Evolutionary conservation across 176 grass and related monocot species (phyloP).

Genomic region (Tillandsia fasciculata): DNA sequence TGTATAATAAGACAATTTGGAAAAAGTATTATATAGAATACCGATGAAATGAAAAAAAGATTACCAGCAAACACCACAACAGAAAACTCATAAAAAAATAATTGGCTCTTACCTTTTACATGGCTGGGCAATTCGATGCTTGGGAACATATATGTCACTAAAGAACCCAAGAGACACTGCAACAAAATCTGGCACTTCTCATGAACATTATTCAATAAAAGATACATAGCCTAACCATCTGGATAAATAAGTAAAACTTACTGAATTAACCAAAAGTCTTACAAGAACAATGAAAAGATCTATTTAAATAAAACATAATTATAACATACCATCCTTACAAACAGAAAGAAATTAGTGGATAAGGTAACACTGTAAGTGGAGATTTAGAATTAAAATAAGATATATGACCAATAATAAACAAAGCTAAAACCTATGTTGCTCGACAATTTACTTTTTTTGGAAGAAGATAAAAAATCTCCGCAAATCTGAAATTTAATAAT

Average conservation of each 20-base stretch:
- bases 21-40: too few relatives aligned
- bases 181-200: constrained; percentile 9
- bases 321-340: too few relatives aligned
- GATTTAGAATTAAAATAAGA: too few relatives aligned
- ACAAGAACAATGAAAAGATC: neutral
- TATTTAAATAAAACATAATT: neutral
- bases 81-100: neutral
- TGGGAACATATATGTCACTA: constrained; percentile 61
- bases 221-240: neutral
- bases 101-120: constrained; percentile 36
- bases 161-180: constrained; percentile 96
- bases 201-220: constrained; percentile 10
- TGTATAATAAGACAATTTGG: too few relatives aligned
- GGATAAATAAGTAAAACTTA: neutral
- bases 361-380: too few relatives aligned
- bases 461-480: too few relatives aligned
- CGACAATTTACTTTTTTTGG: too few relatives aligned
- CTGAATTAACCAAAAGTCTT: neutral
- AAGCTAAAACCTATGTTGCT: too few relatives aligned
- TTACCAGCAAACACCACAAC: neutral
- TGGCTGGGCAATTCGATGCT: constrained; percentile 44
- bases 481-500: too few relatives aligned
- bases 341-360: too few relatives aligned
- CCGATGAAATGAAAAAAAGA: too few relatives aligned
- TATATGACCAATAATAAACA: too few relatives aligned